Evolutionary conservation across 441 rosid species (phyloP).

Genomic region (Arabidopsis hybrid): DNA sequence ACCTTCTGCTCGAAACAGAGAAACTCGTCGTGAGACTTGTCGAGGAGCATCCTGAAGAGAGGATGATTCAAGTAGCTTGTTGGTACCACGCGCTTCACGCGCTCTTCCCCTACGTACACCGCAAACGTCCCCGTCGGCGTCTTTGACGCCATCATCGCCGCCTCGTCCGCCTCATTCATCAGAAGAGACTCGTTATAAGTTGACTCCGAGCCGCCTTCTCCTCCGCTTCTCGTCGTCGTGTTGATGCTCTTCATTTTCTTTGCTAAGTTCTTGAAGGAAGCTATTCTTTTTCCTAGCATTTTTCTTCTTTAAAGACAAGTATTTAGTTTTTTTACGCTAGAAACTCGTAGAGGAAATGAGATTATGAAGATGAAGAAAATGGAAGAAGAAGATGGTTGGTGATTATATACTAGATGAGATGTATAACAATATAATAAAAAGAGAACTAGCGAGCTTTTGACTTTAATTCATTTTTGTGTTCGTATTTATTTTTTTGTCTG

Average conservation of each 20-base stretch:
- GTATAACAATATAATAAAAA: background rate
- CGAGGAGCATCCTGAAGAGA: constrained; percentile 75
- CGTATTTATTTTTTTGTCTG: constrained; percentile 17
- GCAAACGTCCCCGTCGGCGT: constrained; percentile 81
- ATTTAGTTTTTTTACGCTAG: background rate
- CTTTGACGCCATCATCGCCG: constrained; percentile 18
- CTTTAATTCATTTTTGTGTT: constrained; percentile 23
- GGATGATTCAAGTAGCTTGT: constrained; percentile 79
- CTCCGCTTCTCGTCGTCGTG: constrained; percentile 29
- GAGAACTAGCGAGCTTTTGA: constrained; percentile 21
- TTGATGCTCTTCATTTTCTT: constrained; percentile 66
- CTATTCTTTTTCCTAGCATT: constrained; percentile 73
- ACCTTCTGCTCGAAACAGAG: constrained; percentile 58
- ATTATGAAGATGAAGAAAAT: constrained; percentile 32
- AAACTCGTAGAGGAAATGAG: constrained; percentile 29
- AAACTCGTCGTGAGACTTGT: constrained; percentile 69
- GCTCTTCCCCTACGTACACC: constrained; percentile 76
- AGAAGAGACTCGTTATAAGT: constrained; percentile 54
- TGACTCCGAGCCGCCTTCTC: constrained; percentile 41
- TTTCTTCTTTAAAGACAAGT: background rate
- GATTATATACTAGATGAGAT: constrained; percentile 32
- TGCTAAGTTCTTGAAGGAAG: constrained; percentile 77
- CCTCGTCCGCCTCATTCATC: constrained; percentile 42
- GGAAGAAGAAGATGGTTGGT: constrained; percentile 42
- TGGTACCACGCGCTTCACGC: constrained; percentile 70